Percentiles rank a stretch among this genome's conserved stretches.
phyloP scores from a whole-genome alignment of 352 stramenopile genomes.

The Phytophthora colocasiae region DNA sequence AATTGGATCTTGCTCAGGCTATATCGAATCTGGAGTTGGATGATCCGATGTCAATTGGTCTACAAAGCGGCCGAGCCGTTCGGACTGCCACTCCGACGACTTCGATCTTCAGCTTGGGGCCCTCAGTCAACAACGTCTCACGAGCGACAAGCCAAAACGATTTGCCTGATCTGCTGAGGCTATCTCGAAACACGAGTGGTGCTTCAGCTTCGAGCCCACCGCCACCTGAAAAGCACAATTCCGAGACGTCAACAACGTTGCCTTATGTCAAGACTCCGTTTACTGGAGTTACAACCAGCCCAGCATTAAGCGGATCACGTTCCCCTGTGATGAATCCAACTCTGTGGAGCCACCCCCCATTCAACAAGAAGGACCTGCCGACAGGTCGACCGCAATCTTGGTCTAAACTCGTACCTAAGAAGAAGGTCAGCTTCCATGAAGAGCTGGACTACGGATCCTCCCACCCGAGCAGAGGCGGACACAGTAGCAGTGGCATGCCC shows the following conservation, averaged over 20 bases:
- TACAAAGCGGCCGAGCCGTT: conserved; percentile 40
- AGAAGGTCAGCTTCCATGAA: conserved; percentile 44
- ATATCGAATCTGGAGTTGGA: conserved; percentile 80
- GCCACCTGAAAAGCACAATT: conserved; percentile 10
- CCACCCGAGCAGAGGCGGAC: conserved; percentile 17
- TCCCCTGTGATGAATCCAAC: conserved; percentile 51
- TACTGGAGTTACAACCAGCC: not conserved
- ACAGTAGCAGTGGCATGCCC: conserved; percentile 28
- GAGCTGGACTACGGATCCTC: conserved; percentile 19
- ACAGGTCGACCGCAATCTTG: conserved; percentile 14
- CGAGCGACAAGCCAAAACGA: conserved; percentile 30
- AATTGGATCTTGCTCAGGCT: conserved; percentile 69
- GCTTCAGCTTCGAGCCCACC: conserved; percentile 16
- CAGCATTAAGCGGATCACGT: conserved; percentile 20
- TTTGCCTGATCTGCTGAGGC: conserved; percentile 36
- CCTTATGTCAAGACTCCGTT: conserved; percentile 37
- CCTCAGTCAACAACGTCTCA: conserved; percentile 40
- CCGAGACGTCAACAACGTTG: conserved; percentile 42
- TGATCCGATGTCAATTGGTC: conserved; percentile 69
- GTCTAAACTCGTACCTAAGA: conserved; percentile 25
- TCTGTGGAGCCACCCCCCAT: conserved; percentile 61
- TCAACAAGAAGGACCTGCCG: conserved; percentile 41
- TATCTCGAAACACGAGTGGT: conserved; percentile 35
- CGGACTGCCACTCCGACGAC: conserved; percentile 57
- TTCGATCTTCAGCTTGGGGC: conserved; percentile 72